Evolutionary conservation across 1,139 yeast genomes (phyloP), one percentile per base, ranked within the genome.

Genomic region (Candida gigantensis): DNA sequence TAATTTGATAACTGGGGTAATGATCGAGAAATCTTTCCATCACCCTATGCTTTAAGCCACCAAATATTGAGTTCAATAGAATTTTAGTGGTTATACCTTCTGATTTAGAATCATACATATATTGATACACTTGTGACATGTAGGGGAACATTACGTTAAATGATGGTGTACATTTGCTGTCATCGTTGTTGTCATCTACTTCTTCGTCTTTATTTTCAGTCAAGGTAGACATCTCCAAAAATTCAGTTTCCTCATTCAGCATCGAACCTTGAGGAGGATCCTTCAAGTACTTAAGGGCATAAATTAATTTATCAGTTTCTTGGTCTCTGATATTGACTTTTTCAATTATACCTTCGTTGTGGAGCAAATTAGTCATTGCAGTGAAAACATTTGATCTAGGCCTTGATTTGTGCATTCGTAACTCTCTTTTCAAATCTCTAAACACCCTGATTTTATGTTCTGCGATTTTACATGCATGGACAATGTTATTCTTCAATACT

Each of bases 371-470:
- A 5, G 81, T 68, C 2, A 78, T 68, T 3, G 79, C 65, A 18
- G 77, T 66, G 49, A 80, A 81, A 19, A 72, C 68, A 36, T 75
- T 74, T 10, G 73, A 61, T 2, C 72, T 57, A 5, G 75, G 65
- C 19, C 52, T 56, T 4, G 65, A 65, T 32, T 65, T 63, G 39
- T 74, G 77, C 52, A 81, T 69, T 20, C 77, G 77, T 30, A 86
- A 55, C 51, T 85, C 87, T 28, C 72, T 62, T 47, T 78, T 77
- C 44, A 87, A 63, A 57, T 86, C 95, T 17, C 68, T 60, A 30
- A 80, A 71, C 17, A 84, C 82, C 28, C 95, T 72, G 14, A 86
- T 66, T 2, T 80, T 77, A 50, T 83, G 79, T 24, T 86, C 84
- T 0, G 95, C 90, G 1, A 59, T 57, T 45, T 80, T 79, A 10